These are phyloP conservation scores for Cornus florida DNA, from an alignment of 148 eudicot species.

Conservation along the genomic window DNA sequence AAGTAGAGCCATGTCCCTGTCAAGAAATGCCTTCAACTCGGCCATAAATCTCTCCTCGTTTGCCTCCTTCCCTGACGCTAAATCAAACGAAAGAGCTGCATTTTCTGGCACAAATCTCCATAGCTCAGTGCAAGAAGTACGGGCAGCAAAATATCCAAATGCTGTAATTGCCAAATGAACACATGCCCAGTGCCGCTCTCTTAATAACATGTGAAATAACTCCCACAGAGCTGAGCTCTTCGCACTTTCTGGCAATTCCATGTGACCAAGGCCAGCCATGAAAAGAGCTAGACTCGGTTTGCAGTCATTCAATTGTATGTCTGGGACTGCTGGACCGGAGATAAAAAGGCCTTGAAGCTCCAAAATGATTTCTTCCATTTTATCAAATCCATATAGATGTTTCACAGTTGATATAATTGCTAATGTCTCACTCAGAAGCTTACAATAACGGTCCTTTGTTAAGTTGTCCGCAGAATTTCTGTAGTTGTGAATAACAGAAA, in stretches of 20 bases:
- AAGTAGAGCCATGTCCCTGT: constrained; percentile 65
- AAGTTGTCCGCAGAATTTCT: constrained; percentile 34
- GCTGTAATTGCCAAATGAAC: constrained; percentile 68
- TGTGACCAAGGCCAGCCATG: constrained; percentile 72
- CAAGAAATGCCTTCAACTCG: constrained; percentile 75
- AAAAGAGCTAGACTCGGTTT: constrained; percentile 74
- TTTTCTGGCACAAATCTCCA: constrained; percentile 90
- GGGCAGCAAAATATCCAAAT: constrained; percentile 89
- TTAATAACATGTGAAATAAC: constrained; percentile 72
- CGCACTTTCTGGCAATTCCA: constrained; percentile 50
- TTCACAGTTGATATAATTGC: constrained; percentile 55
- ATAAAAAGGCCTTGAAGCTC: constrained; percentile 73
- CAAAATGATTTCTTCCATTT: constrained; percentile 66
- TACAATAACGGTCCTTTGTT: constrained; percentile 45
- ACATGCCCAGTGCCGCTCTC: constrained; percentile 90
- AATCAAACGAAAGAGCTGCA: constrained; percentile 87
- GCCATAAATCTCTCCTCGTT: constrained; percentile 74
- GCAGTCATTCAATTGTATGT: constrained; percentile 51
- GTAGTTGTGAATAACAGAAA: constrained; percentile 46
- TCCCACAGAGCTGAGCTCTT: constrained; percentile 63
- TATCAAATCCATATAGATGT: constrained; percentile 56
- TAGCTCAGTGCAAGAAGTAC: constrained; percentile 68
- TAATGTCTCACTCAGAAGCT: constrained; percentile 64
- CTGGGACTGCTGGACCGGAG: constrained; percentile 35
- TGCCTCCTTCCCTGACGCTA: constrained; percentile 50